Base-by-base conservation (phyloP, 306 rosid genomes). In the Corylus heterophylla region DNA sequence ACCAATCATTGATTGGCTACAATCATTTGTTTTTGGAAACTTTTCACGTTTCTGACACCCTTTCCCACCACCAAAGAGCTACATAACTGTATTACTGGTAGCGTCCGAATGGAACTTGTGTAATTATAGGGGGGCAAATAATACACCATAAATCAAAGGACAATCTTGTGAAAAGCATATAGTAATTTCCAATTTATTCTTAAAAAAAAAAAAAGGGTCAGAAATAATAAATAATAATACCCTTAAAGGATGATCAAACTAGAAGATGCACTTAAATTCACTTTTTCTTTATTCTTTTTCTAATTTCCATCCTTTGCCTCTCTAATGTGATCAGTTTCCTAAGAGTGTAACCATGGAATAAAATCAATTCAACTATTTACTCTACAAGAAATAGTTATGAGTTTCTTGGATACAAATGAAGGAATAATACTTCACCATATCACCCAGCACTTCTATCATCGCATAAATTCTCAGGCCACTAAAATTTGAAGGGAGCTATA, bases 381-480 rank as follows among this genome's bases (percentile, higher is more conserved):
- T 74, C 85, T 56, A 49, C 83, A 75, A 45, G 66, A 79, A 77
- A 78, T 71, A 56, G 58, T 76, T 29, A 9, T 39, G 20, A 22
- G 9, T 8, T 27, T 62, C 69, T 63, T 5, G 69, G 44, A 63
- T 63, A 29, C 44, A 31, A 31, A 35, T 63, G 69, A 63, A 13
- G 14, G 66, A 63, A 63, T 63, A 63, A 63, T 63, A 63, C 8
- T 59, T 14, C 6, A 12, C 2, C 69, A 29, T 29, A 12, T 12
- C 3, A 2, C 11, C 1, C n/a, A 13, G 45, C n/a, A 63, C 39
- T 11, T 42, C 45, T 42, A 31, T 29, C 69, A 63, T 13, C 9
- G 20, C 12, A 12, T 29, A 35, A 29, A 31, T 14, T 27, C 44
- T 31, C 11, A 16, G 69, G 10, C n/a, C 20, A 2, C 44, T 35